Conservation (phyloP, 192 early-diverging fungal species). For the Entrophospora sp. region DNA sequence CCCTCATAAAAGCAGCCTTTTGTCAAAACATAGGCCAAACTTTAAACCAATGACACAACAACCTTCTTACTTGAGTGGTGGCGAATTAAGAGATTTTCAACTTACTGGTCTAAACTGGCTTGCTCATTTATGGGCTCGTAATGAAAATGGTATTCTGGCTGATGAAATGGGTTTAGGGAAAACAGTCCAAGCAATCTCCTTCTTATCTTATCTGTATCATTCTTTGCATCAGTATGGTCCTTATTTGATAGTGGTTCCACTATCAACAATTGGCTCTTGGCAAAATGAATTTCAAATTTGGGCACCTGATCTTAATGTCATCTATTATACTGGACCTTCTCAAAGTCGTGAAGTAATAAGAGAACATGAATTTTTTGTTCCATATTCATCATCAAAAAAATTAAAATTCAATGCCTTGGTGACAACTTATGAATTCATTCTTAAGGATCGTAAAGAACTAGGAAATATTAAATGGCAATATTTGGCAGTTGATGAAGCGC, state of each 20-base stretch:
- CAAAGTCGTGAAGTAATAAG: slow-evolving; percentile 78
- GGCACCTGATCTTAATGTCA: slow-evolving; percentile 88
- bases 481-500: slow-evolving; percentile 94
- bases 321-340: slow-evolving; percentile 84
- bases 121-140: slow-evolving; percentile 87
- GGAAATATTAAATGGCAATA: slow-evolving; percentile 84
- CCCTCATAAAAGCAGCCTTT: slow-evolving; percentile 60
- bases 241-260: slow-evolving; percentile 89
- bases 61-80: slow-evolving; percentile 74
- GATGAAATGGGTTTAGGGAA: slow-evolving; percentile 94
- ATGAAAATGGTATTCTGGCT: slow-evolving; percentile 93
- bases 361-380: slow-evolving; percentile 84
- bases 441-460: slow-evolving; percentile 79
- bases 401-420: slow-evolving; percentile 87
- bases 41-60: slow-evolving; percentile 74
- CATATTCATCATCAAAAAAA: slow-evolving; percentile 35
- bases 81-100: slow-evolving; percentile 92
- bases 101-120: slow-evolving; percentile 93
- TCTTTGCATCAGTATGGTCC: slow-evolving; percentile 80
- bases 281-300: slow-evolving; percentile 86
- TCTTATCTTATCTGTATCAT: slow-evolving; percentile 84
- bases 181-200: slow-evolving; percentile 92
- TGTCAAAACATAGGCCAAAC: slow-evolving; percentile 53
- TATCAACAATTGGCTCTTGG: slow-evolving; percentile 92
- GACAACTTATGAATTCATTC: slow-evolving; percentile 91